Base-by-base conservation (phyloP, 192 early-diverging fungal species). In the Backusella sp. region DNA sequence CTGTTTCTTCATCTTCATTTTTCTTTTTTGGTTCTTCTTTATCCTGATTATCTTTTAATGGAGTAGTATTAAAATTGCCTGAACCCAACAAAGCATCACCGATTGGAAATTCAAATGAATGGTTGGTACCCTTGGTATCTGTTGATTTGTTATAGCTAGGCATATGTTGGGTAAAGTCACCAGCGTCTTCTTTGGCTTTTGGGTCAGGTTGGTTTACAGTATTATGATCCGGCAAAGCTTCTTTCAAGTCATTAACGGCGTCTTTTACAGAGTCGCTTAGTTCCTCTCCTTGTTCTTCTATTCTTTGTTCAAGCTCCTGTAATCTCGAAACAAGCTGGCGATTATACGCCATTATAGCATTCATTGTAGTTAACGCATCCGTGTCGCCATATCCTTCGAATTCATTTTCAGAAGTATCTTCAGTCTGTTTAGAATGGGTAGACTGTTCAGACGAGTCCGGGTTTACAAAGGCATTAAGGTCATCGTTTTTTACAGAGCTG, bases 51-150 rank as follows among this genome's bases (percentile, higher is more conserved):
- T 72, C 49, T 17, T 39, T 17, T 46, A 69, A 12, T 12, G 68
- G 68, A 0, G 34, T 37, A 23, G 68, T 69, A 23, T 11, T 23
- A n/a, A 69, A 69, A 21, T 37, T 41, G 12, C 68, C 68, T 9
- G 34, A 69, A 5, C 68, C 68, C 35, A 39, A 11, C 3, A 69
- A 21, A 21, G 35, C 21, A 69, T 69, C 68, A 26, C 68, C 68
- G 35, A 67, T 67, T 35, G 68, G 68, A 39, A 69, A 37, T 69
- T 69, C 68, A 39, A 69, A 69, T 4, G 68, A 69, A 69, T 69
- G 68, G 4, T 69, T 35, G 21, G 68, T 69, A 21, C 68, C 68
- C 11, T 23, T 69, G 21, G 36, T 23, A 3, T 69, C 23, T 69
- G 34, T 37, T 36, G 34, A 37, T 37, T 4, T 69, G n/a, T 69